Conservation (phyloP, 495 filamentous ascomycete species). For the Aspergillus sclerotioniger region DNA sequence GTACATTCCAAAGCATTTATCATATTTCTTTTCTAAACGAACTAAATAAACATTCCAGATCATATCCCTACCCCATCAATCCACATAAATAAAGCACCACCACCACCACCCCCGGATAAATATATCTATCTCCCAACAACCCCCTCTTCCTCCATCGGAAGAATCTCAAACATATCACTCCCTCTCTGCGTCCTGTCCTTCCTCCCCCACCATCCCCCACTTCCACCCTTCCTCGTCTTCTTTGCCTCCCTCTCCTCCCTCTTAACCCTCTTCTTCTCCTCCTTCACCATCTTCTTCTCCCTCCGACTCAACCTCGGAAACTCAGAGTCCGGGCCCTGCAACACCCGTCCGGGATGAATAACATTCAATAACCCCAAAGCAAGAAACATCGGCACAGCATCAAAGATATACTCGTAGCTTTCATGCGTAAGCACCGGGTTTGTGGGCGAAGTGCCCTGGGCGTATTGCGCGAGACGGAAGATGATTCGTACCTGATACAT, state of each 20-base stretch:
- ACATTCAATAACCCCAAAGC: conserved; percentile 9
- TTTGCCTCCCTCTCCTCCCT: not conserved
- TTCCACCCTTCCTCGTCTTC: not conserved
- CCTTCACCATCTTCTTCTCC: conserved; percentile 10
- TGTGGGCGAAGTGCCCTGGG: not conserved
- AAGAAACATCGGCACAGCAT: conserved; percentile 17
- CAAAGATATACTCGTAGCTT: conserved; percentile 13
- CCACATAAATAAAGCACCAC: too few species aligned
- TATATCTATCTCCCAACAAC: too few species aligned
- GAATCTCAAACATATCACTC: too few species aligned
- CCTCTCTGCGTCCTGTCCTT: too few species aligned
- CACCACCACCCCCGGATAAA: too few species aligned
- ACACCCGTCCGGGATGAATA: conserved; percentile 10
- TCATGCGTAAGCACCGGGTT: conserved; percentile 12
- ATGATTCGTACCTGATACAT: conserved; percentile 14
- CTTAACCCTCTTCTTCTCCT: conserved; percentile 9
- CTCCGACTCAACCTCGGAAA: conserved; percentile 6
- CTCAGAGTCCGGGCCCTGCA: not conserved
- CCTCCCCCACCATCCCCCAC: too few species aligned
- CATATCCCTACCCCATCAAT: too few species aligned
- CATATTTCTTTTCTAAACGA: too few species aligned
- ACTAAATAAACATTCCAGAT: too few species aligned
- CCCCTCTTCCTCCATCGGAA: too few species aligned
- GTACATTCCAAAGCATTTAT: too few species aligned
- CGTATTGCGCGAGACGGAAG: conserved; percentile 12